Evolutionary conservation across 192 early-diverging fungal species (phyloP).

Genomic region (Umbelopsis sp.): DNA sequence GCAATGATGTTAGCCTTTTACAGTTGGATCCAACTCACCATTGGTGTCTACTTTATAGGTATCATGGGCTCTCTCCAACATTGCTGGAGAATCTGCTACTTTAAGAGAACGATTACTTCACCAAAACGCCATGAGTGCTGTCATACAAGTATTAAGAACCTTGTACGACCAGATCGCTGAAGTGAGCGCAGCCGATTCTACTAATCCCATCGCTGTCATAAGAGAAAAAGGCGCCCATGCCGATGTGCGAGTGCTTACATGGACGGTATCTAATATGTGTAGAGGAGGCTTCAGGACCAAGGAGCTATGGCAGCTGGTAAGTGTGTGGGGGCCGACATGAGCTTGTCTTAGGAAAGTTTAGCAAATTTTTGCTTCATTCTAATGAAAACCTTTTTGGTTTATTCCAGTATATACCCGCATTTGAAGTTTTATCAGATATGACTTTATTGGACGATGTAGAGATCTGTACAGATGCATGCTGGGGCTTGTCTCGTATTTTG

Average conservation of each 20-base stretch:
- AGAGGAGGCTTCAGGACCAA: conserved; percentile 39
- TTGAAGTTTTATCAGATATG: conserved; percentile 24
- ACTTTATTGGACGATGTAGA: conserved; percentile 31
- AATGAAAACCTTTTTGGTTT: neutral
- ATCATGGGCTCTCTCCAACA: conserved; percentile 43
- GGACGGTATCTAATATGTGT: conserved; percentile 44
- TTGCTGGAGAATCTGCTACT: conserved; percentile 38
- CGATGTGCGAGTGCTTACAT: conserved; percentile 34
- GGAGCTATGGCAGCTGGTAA: conserved; percentile 28
- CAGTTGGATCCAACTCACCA: neutral
- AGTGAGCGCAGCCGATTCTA: neutral
- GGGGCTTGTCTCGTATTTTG: conserved; percentile 39
- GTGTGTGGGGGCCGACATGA: neutral
- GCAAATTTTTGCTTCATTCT: too few relatives aligned
- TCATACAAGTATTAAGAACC: conserved; percentile 14
- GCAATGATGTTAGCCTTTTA: neutral
- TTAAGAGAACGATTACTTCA: conserved; percentile 33
- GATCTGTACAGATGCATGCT: conserved; percentile 33
- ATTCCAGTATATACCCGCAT: conserved; percentile 31
- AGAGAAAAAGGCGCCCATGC: neutral
- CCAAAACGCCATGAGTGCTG: conserved; percentile 12
- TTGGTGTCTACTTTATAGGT: conserved; percentile 2
- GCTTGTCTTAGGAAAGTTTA: neutral
- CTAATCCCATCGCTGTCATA: neutral
- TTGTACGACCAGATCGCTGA: conserved; percentile 20